Conservation (phyloP, 805 yeast genomes). For the Candida bentonensis region DNA sequence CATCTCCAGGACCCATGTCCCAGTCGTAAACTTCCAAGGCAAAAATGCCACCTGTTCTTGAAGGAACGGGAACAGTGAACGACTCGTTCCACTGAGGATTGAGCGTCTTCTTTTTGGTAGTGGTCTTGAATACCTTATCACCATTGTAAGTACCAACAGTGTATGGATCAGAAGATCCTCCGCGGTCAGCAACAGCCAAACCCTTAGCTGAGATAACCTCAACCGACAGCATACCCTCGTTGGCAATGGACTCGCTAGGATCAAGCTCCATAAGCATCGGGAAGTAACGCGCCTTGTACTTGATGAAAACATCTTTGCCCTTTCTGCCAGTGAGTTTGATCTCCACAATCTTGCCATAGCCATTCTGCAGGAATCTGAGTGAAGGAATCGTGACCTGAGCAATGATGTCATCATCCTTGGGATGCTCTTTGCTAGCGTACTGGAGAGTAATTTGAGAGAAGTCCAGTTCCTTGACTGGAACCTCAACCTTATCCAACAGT, state of each 20-base stretch:
- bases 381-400: conserved; percentile 59
- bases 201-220: conserved; percentile 49
- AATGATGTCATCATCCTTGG: conserved; percentile 39
- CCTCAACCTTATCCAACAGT: conserved; percentile 52
- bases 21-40: conserved; percentile 61
- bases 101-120: conserved; percentile 72
- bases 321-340: conserved; percentile 42
- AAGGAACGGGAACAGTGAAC: conserved; percentile 38
- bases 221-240: conserved; percentile 57
- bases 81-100: conserved; percentile 83
- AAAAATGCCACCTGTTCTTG: conserved; percentile 47
- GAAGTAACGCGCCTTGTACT: conserved; percentile 42
- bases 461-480: conserved; percentile 60
- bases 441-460: conserved; percentile 55
- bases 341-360: conserved; percentile 48
- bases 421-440: conserved; percentile 35
- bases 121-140: conserved; percentile 51
- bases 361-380: conserved; percentile 43
- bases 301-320: conserved; percentile 20
- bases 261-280: conserved; percentile 60
- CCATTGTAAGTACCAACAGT: conserved; percentile 56
- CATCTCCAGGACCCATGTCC: conserved; percentile 83
- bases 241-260: conserved; percentile 56
- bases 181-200: conserved; percentile 74
- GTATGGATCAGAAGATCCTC: conserved; percentile 91